A percentile compares a stretch with the other conserved stretches of the same genome.
Evolutionary conservation across 495 filamentous ascomycete genomes (phyloP).

Genomic region (Podospora pseudopauciseta): DNA sequence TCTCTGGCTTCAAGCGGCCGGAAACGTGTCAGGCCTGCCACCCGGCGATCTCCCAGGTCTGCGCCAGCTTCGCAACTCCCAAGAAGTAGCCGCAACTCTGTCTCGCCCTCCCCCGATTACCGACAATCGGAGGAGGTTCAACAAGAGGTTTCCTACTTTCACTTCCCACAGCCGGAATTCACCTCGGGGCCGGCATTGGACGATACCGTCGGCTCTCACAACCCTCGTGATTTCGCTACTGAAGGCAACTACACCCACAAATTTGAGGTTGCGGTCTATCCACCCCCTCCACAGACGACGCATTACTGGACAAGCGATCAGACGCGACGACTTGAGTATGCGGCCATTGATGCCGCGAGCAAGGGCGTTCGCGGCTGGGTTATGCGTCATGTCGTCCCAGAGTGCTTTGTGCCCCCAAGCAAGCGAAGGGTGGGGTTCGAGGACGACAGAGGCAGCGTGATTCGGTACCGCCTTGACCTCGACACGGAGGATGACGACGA

Average conservation of each 20-base stretch:
- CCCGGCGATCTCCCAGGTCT: slow-evolving; percentile 36
- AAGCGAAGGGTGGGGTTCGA: slow-evolving; percentile 46
- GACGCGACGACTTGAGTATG: slow-evolving; percentile 53
- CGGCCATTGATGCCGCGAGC: slow-evolving; percentile 54
- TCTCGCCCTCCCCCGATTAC: slow-evolving; percentile 26
- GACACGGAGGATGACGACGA: slow-evolving; percentile 25
- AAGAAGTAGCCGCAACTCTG: slow-evolving; percentile 24
- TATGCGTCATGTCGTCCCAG: slow-evolving; percentile 49
- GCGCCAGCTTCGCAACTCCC: slow-evolving; percentile 7
- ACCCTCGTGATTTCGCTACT: slow-evolving; percentile 4
- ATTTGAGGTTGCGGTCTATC: slow-evolving; percentile 24
- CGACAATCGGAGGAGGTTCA: slow-evolving; percentile 21
- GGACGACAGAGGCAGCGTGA: slow-evolving; percentile 52
- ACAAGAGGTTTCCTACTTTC: slow-evolving; percentile 41
- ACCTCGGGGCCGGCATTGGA: slow-evolving; percentile 30
- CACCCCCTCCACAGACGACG: slow-evolving; percentile 49
- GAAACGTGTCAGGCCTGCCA: slow-evolving; percentile 33
- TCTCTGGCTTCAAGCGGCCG: slow-evolving; percentile 26
- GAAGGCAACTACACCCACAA: slow-evolving; percentile 16
- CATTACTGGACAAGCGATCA: slow-evolving; percentile 57
- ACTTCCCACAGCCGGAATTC: slow-evolving; percentile 43
- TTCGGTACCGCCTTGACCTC: slow-evolving; percentile 50
- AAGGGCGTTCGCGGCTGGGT: slow-evolving; percentile 52
- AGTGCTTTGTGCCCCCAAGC: slow-evolving; percentile 49
- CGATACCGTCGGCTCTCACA: neutral